phyloP scores from a whole-genome alignment of 1,139 yeast species.

The Protomyces arabidopsidicola region DNA sequence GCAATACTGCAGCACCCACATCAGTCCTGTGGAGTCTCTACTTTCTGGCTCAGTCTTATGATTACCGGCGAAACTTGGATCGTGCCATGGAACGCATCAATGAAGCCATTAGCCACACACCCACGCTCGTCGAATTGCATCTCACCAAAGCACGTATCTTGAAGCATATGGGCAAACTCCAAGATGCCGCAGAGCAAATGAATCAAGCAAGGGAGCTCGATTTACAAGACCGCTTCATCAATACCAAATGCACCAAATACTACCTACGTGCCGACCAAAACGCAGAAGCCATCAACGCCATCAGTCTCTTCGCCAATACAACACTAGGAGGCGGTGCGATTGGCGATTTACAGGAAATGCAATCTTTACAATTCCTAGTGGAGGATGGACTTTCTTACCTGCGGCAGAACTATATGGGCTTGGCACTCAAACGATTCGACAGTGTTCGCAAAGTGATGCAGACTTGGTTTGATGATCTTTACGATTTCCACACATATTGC shows the following conservation, averaged over 20 bases:
- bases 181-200: conserved; percentile 61
- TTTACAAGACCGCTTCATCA: conserved; percentile 84
- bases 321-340: conserved; percentile 76
- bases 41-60: conserved; percentile 75
- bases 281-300: conserved; percentile 68
- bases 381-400: conserved; percentile 70
- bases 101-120: conserved; percentile 65
- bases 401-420: conserved; percentile 48
- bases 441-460: conserved; percentile 60
- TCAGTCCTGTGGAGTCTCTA: conserved; percentile 69
- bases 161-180: conserved; percentile 62
- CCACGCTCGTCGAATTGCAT: conserved; percentile 69
- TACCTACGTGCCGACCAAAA: conserved; percentile 71
- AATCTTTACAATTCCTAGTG: conserved; percentile 80
- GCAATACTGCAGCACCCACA: conserved; percentile 43
- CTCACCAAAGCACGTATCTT: conserved; percentile 74
- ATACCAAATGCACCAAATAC: conserved; percentile 82
- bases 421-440: conserved; percentile 72
- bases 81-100: conserved; percentile 57
- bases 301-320: conserved; percentile 77
- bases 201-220: conserved; percentile 71
- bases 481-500: conserved; percentile 91
- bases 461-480: conserved; percentile 74
- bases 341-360: conserved; percentile 81
- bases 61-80: conserved; percentile 48